These are phyloP conservation scores for Metarhizium guizhouense DNA, from an alignment of 2,329 filamentous ascomycete species.

Conservation along the genomic window DNA sequence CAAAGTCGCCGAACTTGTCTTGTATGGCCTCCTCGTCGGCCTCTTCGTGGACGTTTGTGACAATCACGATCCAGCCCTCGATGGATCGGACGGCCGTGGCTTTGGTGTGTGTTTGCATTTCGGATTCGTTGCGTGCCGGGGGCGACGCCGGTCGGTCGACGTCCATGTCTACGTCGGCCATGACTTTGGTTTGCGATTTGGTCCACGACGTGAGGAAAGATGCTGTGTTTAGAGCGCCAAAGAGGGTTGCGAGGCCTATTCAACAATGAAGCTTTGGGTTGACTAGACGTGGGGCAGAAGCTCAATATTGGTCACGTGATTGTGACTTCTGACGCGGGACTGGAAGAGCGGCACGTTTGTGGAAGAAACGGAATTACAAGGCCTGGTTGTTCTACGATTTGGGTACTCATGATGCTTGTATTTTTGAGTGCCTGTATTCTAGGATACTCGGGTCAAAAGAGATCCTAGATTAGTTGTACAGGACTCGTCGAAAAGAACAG, in stretches of 20 bases:
- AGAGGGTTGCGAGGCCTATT: neutral
- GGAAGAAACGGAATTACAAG: too few species aligned
- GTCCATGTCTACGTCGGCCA: slow-evolving; percentile 53
- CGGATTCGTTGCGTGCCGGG: slow-evolving; percentile 42
- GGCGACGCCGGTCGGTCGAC: slow-evolving; percentile 34
- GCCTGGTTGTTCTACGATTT: too few species aligned
- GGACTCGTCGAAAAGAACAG: too few species aligned
- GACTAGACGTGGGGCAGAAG: neutral
- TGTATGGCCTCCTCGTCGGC: slow-evolving; percentile 75
- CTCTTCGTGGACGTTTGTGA: slow-evolving; percentile 82
- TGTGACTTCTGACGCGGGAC: neutral
- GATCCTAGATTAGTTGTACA: too few species aligned
- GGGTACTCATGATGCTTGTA: too few species aligned
- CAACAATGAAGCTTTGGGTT: neutral
- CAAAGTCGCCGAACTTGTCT: slow-evolving; percentile 75
- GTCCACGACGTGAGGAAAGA: neutral
- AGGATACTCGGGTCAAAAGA: too few species aligned
- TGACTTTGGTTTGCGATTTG: slow-evolving; percentile 13
- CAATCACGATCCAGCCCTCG: slow-evolving; percentile 82
- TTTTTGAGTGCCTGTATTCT: too few species aligned
- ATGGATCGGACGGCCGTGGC: slow-evolving; percentile 78
- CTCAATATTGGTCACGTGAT: neutral
- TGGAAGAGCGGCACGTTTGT: too few species aligned
- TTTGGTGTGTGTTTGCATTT: slow-evolving; percentile 64
- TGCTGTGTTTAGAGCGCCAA: neutral